phyloP scores from a whole-genome alignment of 1,284 basidiomycete species.

The Meripilus lineatus region DNA sequence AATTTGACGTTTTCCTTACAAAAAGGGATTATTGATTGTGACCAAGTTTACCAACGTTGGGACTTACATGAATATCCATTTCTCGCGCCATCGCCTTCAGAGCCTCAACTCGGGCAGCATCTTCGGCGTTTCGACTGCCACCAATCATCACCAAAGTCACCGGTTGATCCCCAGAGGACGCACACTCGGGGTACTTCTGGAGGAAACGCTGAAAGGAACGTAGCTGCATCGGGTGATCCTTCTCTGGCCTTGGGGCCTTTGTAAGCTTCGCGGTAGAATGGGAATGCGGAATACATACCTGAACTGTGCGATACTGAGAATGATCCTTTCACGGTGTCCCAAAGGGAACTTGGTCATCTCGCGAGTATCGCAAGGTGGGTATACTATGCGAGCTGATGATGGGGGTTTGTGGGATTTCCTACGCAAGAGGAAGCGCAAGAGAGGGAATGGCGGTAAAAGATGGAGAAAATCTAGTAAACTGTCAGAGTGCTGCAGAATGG shows the following conservation, averaged over 20 bases:
- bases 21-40: background rate
- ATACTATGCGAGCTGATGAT: constrained; percentile 54
- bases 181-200: constrained; percentile 54
- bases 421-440: constrained; percentile 20
- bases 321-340: constrained; percentile 54
- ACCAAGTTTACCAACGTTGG: background rate
- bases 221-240: constrained; percentile 87
- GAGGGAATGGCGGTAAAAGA: constrained; percentile 20
- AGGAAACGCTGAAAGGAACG: constrained; percentile 64
- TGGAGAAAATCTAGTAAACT: constrained; percentile 41
- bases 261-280: background rate
- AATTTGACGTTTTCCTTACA: constrained; percentile 79
- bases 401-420: constrained; percentile 11
- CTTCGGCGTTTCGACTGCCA: constrained; percentile 74
- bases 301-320: constrained; percentile 91
- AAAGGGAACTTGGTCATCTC: constrained; percentile 67
- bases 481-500: constrained; percentile 59
- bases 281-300: constrained; percentile 44
- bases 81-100: constrained; percentile 59
- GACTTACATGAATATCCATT: constrained; percentile 59
- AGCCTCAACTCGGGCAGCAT: constrained; percentile 64
- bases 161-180: constrained; percentile 19
- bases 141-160: constrained; percentile 77
- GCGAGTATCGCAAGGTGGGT: constrained; percentile 89
- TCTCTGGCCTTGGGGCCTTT: constrained; percentile 70